A percentile compares a stretch with the other conserved stretches of the same genome.
Conservation (phyloP, 352 stramenopile genomes). For the Pythium apleroticum region DNA sequence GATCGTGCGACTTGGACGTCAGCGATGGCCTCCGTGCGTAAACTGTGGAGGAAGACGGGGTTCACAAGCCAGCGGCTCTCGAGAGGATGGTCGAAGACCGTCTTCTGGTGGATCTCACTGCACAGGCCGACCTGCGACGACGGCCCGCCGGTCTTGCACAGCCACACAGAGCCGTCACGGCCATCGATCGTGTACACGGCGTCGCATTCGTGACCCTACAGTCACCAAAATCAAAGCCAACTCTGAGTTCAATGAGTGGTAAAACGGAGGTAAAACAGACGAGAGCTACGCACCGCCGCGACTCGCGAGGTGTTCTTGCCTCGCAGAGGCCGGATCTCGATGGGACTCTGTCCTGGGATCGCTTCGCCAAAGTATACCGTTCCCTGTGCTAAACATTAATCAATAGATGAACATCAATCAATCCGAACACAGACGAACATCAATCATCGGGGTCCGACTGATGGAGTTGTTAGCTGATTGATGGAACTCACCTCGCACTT, state of each 20-base stretch:
- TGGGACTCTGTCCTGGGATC: slow-evolving; percentile 32
- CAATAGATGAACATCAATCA: not conserved
- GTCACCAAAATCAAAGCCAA: not conserved
- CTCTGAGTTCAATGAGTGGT: not conserved
- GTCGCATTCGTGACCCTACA: slow-evolving; percentile 60
- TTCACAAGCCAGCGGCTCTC: slow-evolving; percentile 72
- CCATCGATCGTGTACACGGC: slow-evolving; percentile 70
- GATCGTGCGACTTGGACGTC: slow-evolving; percentile 49
- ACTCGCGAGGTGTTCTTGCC: slow-evolving; percentile 63
- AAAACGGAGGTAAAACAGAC: slow-evolving; percentile 11
- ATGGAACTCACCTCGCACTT: slow-evolving; percentile 39
- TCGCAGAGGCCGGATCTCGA: slow-evolving; percentile 61
- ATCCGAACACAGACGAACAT: not conserved
- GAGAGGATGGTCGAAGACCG: slow-evolving; percentile 48
- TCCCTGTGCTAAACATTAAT: slow-evolving; percentile 57
- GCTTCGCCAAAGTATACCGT: slow-evolving; percentile 71
- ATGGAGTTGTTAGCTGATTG: not conserved
- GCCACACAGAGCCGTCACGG: slow-evolving; percentile 51
- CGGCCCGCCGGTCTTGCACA: slow-evolving; percentile 74
- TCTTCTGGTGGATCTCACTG: slow-evolving; percentile 33
- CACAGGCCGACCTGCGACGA: slow-evolving; percentile 69
- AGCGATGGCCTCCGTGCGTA: slow-evolving; percentile 60
- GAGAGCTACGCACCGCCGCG: slow-evolving; percentile 45
- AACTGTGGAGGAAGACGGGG: slow-evolving; percentile 62
- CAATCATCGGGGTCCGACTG: not conserved